Evolutionary conservation across 192 early-diverging fungal species (phyloP).

Genomic region (Cetraspora pellucida): DNA sequence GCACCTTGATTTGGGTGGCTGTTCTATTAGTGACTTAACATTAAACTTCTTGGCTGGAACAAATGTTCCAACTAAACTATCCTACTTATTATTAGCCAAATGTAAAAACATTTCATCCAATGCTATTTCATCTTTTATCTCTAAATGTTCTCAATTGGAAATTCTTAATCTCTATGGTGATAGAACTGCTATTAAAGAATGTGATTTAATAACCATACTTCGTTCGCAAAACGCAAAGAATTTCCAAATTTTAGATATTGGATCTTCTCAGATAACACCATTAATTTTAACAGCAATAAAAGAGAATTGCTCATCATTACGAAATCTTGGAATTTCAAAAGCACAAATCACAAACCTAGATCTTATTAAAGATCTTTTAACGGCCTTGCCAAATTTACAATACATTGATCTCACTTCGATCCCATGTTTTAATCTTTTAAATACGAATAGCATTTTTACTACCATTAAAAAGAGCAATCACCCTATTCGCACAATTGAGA

Average conservation of each 20-base stretch:
- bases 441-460: too few relatives aligned
- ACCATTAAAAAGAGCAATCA: too few relatives aligned
- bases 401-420: too few relatives aligned
- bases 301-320: constrained; percentile 1
- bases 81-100: too few relatives aligned
- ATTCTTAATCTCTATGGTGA: constrained; percentile 17
- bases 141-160: neutral
- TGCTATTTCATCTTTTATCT: neutral
- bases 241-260: constrained; percentile 7
- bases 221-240: neutral
- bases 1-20: constrained; percentile 27
- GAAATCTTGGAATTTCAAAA: constrained; percentile 2
- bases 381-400: neutral
- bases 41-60: too few relatives aligned
- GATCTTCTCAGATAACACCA: constrained; percentile 14
- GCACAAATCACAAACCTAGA: neutral
- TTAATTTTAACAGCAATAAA: neutral
- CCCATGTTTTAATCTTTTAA: too few relatives aligned
- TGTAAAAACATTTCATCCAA: constrained; percentile 23
- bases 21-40: constrained; percentile 25
- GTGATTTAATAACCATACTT: too few relatives aligned
- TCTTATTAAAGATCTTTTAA: neutral
- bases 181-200: constrained; percentile 13
- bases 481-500: too few relatives aligned
- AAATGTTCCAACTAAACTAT: too few relatives aligned